A percentile compares a stretch with the other conserved stretches of the same genome.
Evolutionary conservation across 352 stramenopile species (phyloP).

Genomic region (Phytopythium helicoides): DNA sequence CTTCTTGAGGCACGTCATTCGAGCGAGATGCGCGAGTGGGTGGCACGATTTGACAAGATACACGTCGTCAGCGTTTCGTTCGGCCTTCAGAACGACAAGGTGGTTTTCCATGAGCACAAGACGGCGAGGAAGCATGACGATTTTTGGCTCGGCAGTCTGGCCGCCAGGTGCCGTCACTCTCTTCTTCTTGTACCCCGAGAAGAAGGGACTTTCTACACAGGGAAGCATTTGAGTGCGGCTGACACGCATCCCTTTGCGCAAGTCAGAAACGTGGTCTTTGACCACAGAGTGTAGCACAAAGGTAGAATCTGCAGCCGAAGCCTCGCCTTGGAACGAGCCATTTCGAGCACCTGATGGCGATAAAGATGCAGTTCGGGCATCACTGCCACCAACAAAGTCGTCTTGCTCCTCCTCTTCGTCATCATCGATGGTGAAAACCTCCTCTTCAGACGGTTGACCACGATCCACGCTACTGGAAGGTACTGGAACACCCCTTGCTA

Average conservation of each 20-base stretch:
- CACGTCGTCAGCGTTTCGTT: constrained; percentile 68
- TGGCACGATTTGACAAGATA: constrained; percentile 81
- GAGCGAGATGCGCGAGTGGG: constrained; percentile 58
- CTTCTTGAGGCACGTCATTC: constrained; percentile 90
- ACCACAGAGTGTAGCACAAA: constrained; percentile 50
- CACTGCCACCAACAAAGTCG: constrained; percentile 32
- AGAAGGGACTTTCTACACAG: constrained; percentile 71
- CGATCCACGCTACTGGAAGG: constrained; percentile 21
- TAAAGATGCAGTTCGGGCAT: constrained; percentile 8
- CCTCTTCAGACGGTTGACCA: constrained; percentile 63
- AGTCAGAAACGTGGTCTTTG: constrained; percentile 39
- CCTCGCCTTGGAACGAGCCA: constrained; percentile 39
- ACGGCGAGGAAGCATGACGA: constrained; percentile 52
- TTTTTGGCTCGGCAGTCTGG: neutral
- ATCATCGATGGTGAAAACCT: constrained; percentile 84
- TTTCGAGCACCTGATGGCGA: constrained; percentile 39
- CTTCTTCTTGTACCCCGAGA: constrained; percentile 88
- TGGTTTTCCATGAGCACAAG: constrained; percentile 73
- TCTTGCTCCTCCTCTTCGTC: constrained; percentile 72
- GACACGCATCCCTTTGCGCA: constrained; percentile 69
- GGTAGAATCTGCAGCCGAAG: constrained; percentile 11
- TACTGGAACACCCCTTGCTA: neutral
- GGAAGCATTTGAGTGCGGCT: constrained; percentile 69
- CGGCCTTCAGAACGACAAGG: constrained; percentile 74
- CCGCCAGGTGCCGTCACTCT: constrained; percentile 1